phyloP scores from a whole-genome alignment of 805 yeast genomes.

The Metschnikowia matae region DNA sequence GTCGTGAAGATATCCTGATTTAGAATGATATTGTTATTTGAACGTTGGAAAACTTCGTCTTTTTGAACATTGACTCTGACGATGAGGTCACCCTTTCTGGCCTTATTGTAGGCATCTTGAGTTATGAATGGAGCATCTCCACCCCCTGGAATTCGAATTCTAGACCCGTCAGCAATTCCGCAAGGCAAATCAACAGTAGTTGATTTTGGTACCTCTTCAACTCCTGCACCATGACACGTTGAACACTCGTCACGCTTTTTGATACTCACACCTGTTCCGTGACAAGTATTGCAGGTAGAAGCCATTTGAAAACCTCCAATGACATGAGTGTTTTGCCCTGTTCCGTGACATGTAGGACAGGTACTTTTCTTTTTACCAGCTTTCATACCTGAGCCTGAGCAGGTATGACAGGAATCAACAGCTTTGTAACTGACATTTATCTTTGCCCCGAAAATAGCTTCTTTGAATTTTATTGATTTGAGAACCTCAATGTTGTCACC shows the following conservation, averaged over 20 bases:
- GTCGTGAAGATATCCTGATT: constrained; percentile 78
- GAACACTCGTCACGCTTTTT: constrained; percentile 66
- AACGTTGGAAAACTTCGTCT: constrained; percentile 67
- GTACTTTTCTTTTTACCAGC: constrained; percentile 68
- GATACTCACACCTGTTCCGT: constrained; percentile 81
- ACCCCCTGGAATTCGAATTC: constrained; percentile 77
- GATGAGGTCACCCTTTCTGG: constrained; percentile 82
- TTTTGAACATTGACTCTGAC: constrained; percentile 74
- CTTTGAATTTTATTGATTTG: constrained; percentile 73
- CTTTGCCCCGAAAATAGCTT: constrained; percentile 78
- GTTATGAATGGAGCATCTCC: constrained; percentile 86
- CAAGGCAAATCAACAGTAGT: constrained; percentile 83
- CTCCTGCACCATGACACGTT: constrained; percentile 89
- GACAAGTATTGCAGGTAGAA: constrained; percentile 83
- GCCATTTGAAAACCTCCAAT: constrained; percentile 97
- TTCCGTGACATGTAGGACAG: constrained; percentile 86
- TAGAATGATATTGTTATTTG: constrained; percentile 62
- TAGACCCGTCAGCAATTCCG: constrained; percentile 83
- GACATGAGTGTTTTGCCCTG: constrained; percentile 83
- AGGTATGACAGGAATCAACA: constrained; percentile 69
- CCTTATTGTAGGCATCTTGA: constrained; percentile 61
- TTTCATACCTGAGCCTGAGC: constrained; percentile 85
- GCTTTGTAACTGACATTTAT: constrained; percentile 66
- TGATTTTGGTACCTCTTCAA: constrained; percentile 58
- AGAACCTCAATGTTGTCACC: constrained; percentile 87